Conservation (phyloP, 805 yeast species). For the Blastobotrys chiropterorum region DNA sequence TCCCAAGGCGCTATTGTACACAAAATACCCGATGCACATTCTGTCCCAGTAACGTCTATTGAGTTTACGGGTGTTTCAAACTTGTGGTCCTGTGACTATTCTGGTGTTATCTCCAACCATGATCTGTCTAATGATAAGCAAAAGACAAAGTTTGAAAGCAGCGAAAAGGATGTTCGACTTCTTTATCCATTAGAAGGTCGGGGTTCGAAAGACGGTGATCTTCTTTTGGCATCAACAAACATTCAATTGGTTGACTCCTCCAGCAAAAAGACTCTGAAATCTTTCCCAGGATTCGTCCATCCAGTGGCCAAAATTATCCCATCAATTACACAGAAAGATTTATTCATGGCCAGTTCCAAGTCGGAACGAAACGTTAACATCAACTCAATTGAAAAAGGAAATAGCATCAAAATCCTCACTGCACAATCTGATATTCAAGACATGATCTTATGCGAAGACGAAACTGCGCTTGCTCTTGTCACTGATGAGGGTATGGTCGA, state of each 20-base stretch:
- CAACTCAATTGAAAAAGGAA: conserved; percentile 44
- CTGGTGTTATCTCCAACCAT: conserved; percentile 58
- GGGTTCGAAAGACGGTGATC: conserved; percentile 26
- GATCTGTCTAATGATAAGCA: conserved; percentile 38
- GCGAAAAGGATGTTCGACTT: conserved; percentile 14
- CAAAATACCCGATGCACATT: conserved; percentile 43
- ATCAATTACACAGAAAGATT: conserved; percentile 29
- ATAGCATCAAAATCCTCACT: conserved; percentile 53
- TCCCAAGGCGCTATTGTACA: conserved; percentile 49
- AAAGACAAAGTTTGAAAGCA: conserved; percentile 6
- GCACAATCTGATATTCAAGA: conserved; percentile 55
- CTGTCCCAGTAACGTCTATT: conserved; percentile 42
- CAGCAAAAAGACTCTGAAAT: conserved; percentile 34
- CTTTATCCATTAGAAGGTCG: conserved; percentile 9
- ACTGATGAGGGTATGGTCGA: conserved; percentile 76
- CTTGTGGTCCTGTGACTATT: conserved; percentile 55
- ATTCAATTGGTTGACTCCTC: conserved; percentile 45
- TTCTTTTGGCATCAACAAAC: conserved; percentile 63
- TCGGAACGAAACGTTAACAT: conserved; percentile 80
- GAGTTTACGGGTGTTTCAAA: conserved; percentile 39
- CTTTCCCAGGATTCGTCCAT: conserved; percentile 73
- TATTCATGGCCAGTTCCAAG: conserved; percentile 63
- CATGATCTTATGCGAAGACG: conserved; percentile 28
- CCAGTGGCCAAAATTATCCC: conserved; percentile 50
- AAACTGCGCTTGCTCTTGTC: conserved; percentile 40